These are phyloP conservation scores for Claviceps fusiformis DNA, from an alignment of 2,329 filamentous ascomycete species.

Conservation along the genomic window DNA sequence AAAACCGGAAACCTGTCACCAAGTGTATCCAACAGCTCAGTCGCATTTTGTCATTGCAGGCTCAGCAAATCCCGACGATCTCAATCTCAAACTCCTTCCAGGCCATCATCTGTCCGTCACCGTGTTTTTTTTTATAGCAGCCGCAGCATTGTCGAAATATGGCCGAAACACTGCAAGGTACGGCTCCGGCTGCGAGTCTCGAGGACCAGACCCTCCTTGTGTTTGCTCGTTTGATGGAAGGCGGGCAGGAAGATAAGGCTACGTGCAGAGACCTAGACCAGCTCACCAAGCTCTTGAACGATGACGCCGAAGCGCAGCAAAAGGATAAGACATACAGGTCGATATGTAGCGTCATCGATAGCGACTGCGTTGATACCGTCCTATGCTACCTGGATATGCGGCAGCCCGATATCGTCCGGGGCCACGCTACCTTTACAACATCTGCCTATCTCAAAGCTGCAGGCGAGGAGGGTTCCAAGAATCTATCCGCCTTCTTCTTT, in stretches of 20 bases:
- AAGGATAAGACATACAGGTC: conserved; percentile 29
- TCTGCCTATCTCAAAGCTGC: conserved; percentile 74
- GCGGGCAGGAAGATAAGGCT: conserved; percentile 68
- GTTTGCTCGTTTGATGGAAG: conserved; percentile 81
- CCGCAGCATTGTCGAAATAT: conserved; percentile 11
- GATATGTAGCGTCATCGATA: conserved; percentile 51
- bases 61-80: background rate
- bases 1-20: background rate
- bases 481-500: conserved; percentile 63
- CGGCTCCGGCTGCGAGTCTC: conserved; percentile 23
- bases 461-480: conserved; percentile 53
- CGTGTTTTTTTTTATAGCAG: conserved; percentile 1
- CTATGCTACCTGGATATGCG: conserved; percentile 79
- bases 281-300: conserved; percentile 45
- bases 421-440: conserved; percentile 68
- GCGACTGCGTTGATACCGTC: conserved; percentile 70
- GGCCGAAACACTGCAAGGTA: conserved; percentile 20
- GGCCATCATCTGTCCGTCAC: background rate
- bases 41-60: background rate
- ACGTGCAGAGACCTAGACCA: conserved; percentile 45
- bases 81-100: background rate
- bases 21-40: background rate
- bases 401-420: conserved; percentile 57
- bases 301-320: conserved; percentile 35
- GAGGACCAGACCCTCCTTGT: conserved; percentile 61